Conservation (phyloP, 129 eudicot species). For the Arctium lappa region DNA sequence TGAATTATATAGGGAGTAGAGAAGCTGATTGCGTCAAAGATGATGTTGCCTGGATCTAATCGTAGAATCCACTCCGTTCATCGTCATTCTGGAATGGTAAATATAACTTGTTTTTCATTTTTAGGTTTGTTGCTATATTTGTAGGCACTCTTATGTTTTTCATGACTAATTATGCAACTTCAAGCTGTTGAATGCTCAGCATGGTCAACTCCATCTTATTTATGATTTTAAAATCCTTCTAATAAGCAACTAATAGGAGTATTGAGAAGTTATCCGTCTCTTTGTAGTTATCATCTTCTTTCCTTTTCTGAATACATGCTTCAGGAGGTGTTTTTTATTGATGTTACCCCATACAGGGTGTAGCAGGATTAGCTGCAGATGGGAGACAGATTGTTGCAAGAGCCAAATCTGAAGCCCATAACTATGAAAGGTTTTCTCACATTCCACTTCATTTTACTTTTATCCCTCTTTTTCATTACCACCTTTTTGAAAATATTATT, state of each 20-base stretch:
- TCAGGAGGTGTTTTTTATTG: not conserved
- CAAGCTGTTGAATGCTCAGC: not conserved
- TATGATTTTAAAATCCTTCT: not conserved
- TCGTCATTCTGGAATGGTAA: constrained; percentile 98
- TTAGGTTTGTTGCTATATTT: constrained; percentile 4
- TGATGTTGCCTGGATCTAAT: constrained; percentile 99
- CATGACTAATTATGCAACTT: constrained; percentile 10
- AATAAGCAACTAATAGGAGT: not conserved
- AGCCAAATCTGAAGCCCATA: constrained; percentile 91
- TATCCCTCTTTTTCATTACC: not conserved
- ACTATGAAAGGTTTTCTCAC: constrained; percentile 68
- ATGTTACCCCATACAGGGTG: constrained; percentile 53
- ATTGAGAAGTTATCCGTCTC: not conserved
- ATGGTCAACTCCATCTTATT: not conserved
- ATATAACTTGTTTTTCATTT: not conserved
- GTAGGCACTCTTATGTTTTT: not conserved
- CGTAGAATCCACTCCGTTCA: constrained; percentile 92
- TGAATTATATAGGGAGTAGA: constrained; percentile 72
- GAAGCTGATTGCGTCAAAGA: constrained; percentile 94
- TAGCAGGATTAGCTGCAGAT: constrained; percentile 98
- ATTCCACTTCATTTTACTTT: not conserved
- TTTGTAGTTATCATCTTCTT: not conserved
- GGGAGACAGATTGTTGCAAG: constrained; percentile 96
- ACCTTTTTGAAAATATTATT: not conserved
- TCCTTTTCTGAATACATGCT: not conserved